Base-by-base conservation (phyloP, 1,284 basidiomycete genomes). In the Polyporus tsugae region DNA sequence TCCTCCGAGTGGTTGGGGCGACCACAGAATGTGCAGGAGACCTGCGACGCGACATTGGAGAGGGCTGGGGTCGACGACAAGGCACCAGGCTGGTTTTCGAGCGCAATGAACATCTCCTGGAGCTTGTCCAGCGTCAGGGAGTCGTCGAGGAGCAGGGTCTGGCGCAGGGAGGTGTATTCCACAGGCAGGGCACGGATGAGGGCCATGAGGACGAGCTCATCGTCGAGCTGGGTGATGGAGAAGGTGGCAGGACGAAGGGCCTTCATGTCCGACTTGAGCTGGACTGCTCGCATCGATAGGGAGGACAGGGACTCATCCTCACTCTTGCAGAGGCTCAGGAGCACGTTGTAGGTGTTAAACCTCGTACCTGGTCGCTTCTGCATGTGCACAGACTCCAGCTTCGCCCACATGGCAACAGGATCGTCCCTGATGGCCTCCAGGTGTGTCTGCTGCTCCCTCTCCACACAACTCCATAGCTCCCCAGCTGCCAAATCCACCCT, bases 1-100 rank as follows among this genome's bases (percentile, higher is more conserved):
- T 29, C 29, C 29, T 29, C 2, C 1, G 29, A 5, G 78, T 78
- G 10, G 78, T 80, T 80, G 81, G 81, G 77, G 81, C 76, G 75
- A 76, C 78, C 70, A 78, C 79, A 70, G 80, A 77, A 62, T 75
- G 68, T 22, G 46, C 46, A 49, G 46, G 46, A 19, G 46, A 49
- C 11, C 17, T 7, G 6, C 7, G 73, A 60, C 35, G 66, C 52
- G 61, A 63, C 58, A 61, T 69, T 29, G 65, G 66, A 53, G 65
- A 61, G 60, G 46, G 60, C 49, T 55, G 63, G 61, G 38, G 41
- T 49, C 35, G 42, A 66, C 46, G 68, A 66, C 55, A 62, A 46
- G 52, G 42, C 62, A 39, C 44, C 57, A 38, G 66, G 60, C 44
- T 66, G 62, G 60, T 62, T 63, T 58, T 65, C 63, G n/a, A 65